Conservation (phyloP, 768 basidiomycete genomes). For the Phanerochaete sordida region DNA sequence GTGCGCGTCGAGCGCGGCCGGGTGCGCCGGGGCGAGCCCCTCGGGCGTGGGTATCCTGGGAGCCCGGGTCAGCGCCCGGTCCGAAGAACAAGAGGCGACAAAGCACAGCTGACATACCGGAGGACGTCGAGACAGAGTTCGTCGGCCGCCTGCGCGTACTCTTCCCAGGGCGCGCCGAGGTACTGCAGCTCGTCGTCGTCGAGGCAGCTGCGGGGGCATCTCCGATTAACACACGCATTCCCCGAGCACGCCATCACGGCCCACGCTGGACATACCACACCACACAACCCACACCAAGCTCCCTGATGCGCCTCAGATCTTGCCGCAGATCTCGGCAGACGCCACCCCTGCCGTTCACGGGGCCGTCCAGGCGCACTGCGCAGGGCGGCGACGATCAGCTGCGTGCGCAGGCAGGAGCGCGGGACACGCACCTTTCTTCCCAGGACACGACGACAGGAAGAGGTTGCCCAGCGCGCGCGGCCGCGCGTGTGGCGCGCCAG, state of each 20-base stretch:
- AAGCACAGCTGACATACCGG: constrained; percentile 44
- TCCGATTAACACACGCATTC: neutral
- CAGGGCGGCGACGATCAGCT: neutral
- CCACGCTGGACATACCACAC: constrained; percentile 57
- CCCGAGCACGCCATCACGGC: neutral
- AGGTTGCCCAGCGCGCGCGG: constrained; percentile 68
- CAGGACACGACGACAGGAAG: constrained; percentile 87
- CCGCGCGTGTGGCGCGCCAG: neutral
- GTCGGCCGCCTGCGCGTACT: constrained; percentile 64
- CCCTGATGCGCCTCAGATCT: constrained; percentile 74
- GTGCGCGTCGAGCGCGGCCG: constrained; percentile 59
- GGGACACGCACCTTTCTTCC: constrained; percentile 71
- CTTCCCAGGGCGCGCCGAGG: constrained; percentile 82
- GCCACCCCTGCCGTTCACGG: constrained; percentile 72
- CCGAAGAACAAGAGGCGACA: neutral
- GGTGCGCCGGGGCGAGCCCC: constrained; percentile 71
- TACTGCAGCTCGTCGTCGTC: constrained; percentile 82
- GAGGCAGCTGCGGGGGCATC: constrained; percentile 54
- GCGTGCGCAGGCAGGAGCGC: neutral
- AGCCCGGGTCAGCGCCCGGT: neutral
- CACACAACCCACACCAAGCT: constrained; percentile 73
- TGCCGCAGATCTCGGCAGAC: constrained; percentile 80
- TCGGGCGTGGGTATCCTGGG: constrained; percentile 85
- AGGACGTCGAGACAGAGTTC: constrained; percentile 74
- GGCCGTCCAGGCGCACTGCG: constrained; percentile 68